Evolutionary conservation across 495 filamentous ascomycete species (phyloP).

Genomic region (Talaromyces trachyspermus): DNA sequence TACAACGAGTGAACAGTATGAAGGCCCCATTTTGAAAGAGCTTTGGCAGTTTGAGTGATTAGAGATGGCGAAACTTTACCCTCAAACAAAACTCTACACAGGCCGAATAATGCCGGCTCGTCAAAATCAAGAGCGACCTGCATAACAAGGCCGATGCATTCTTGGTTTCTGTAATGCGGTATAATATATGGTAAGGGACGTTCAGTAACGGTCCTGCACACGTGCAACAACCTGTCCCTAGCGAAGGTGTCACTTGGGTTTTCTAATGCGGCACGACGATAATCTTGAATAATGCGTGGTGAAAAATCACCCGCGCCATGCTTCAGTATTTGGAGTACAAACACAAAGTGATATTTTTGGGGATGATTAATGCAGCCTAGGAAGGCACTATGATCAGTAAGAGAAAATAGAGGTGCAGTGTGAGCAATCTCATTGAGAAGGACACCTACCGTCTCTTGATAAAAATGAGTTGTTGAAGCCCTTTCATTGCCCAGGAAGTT

Average conservation of each 20-base stretch:
- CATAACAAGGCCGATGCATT: background rate
- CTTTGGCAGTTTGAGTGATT: background rate
- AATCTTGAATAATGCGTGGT: background rate
- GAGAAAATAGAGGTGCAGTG: background rate
- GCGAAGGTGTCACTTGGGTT: background rate
- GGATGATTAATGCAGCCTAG: conserved; percentile 1
- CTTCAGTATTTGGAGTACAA: background rate
- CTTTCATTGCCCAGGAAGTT: conserved; percentile 32
- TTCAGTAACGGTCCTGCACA: background rate
- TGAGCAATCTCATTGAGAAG: background rate
- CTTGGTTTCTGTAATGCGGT: too few relatives aligned
- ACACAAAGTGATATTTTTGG: background rate
- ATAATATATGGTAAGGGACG: background rate
- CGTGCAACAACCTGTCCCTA: background rate
- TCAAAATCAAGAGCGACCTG: background rate
- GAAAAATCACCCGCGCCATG: background rate
- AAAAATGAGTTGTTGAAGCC: conserved; percentile 23
- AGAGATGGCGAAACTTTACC: background rate
- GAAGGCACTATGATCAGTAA: background rate
- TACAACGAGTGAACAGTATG: background rate
- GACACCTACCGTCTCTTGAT: conserved; percentile 23
- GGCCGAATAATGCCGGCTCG: background rate
- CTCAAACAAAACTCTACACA: background rate
- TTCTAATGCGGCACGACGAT: background rate
- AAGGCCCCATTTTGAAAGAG: background rate